Evolutionary conservation across 192 early-diverging fungal species (phyloP).

Genomic region (Coemansia sp.): DNA sequence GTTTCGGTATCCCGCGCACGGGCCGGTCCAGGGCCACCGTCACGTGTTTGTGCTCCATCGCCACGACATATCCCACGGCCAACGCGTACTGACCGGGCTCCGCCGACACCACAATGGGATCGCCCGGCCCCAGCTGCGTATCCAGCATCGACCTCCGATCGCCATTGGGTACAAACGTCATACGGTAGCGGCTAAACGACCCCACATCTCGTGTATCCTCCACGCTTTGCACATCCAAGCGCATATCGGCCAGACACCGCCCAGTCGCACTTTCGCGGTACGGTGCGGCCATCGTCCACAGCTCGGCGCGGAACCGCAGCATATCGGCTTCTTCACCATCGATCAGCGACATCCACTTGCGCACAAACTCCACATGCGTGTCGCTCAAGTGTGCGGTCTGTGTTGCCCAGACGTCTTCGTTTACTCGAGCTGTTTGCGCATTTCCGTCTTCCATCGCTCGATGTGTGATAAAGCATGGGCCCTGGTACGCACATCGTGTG

Average conservation of each 20-base stretch:
- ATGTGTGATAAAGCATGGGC: conserved; percentile 73
- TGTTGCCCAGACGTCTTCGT: conserved; percentile 60
- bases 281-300: conserved; percentile 62
- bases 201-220: conserved; percentile 30
- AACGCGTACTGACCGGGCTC: conserved; percentile 72
- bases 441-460: conserved; percentile 70
- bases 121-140: conserved; percentile 59
- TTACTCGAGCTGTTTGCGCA: conserved; percentile 56
- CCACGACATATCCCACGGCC: conserved; percentile 71
- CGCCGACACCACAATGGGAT: conserved; percentile 80
- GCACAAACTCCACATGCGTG: conserved; percentile 68
- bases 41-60: conserved; percentile 53
- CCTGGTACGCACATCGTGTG: conserved; percentile 62
- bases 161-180: conserved; percentile 23
- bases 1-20: conserved; percentile 65
- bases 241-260: conserved; percentile 49
- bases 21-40: conserved; percentile 63
- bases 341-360: conserved; percentile 75
- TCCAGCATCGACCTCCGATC: conserved; percentile 25
- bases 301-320: conserved; percentile 59
- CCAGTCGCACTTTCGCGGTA: conserved; percentile 56
- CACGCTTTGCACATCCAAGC: conserved; percentile 18
- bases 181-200: conserved; percentile 39
- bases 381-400: conserved; percentile 60
- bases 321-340: conserved; percentile 74